These are phyloP conservation scores for Trichoderma simmonsii DNA, from an alignment of 2,329 filamentous ascomycete genomes.

Conservation along the genomic window DNA sequence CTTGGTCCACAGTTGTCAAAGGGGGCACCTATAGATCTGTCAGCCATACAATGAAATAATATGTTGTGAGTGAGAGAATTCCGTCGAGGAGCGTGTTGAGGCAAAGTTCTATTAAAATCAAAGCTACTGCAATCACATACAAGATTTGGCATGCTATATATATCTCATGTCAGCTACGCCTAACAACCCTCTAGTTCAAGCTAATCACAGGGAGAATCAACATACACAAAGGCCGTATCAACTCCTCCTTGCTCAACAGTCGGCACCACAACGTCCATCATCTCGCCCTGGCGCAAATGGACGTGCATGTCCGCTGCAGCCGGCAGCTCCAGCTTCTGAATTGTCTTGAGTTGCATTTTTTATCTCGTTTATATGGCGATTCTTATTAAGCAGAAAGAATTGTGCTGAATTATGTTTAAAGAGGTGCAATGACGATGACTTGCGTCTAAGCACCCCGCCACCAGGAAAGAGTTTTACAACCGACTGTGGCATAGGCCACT, in stretches of 20 bases:
- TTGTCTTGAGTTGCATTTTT: slow-evolving; percentile 36
- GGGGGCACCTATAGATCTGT: slow-evolving; percentile 42
- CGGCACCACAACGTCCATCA: slow-evolving; percentile 56
- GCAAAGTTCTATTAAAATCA: background rate
- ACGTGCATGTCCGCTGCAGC: slow-evolving; percentile 68
- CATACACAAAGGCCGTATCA: slow-evolving; percentile 55
- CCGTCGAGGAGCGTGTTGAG: background rate
- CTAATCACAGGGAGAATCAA: slow-evolving; percentile 25
- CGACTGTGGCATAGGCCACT: background rate
- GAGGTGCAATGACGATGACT: background rate
- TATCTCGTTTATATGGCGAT: background rate
- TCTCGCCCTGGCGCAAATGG: slow-evolving; percentile 65
- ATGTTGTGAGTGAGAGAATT: background rate
- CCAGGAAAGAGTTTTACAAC: background rate
- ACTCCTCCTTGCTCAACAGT: slow-evolving; percentile 59
- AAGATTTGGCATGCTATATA: slow-evolving; percentile 55
- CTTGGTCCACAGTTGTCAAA: slow-evolving; percentile 52
- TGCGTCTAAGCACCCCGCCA: background rate
- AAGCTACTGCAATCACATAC: slow-evolving; percentile 29
- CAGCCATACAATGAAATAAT: background rate
- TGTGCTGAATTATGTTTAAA: background rate
- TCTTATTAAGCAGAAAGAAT: background rate
- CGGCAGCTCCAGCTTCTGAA: slow-evolving; percentile 51
- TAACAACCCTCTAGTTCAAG: slow-evolving; percentile 16
- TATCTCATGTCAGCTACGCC: slow-evolving; percentile 22